Evolutionary conservation across 345 rosid species (phyloP), one percentile per base, ranked within the genome.

Genomic region (Salix suchowensis): DNA sequence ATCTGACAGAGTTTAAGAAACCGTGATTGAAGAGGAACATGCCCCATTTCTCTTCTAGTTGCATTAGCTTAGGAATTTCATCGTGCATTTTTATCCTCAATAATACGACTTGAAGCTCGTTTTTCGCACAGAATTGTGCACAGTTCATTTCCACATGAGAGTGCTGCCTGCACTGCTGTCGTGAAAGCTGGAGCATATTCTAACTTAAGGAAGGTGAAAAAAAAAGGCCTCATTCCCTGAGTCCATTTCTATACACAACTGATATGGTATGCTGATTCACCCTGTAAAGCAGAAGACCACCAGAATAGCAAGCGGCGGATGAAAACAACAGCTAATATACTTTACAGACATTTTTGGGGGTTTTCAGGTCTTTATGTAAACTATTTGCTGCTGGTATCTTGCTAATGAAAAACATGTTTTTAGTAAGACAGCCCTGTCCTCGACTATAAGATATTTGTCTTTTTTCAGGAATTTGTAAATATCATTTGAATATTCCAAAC

Each of bases 1-100:
- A 83, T 78, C 74, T 81, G 67, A 79, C 87, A 24, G 87, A 84
- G 84, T 65, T 1, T 37, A 73, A 80, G 75, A 50, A 61, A 26
- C 66, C 5, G 12, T 44, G 66, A 55, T 65, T 28, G 64, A 65
- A 24, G 52, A 14, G 65, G 69, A 36, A 66, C 64, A 67, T 65
- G 80, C 66, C 68, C 52, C 75, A 70, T 73, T 75, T 58, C 4
- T 19, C 36, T 2, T 71, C 5, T 67, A 72, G 73, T 44, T 68
- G 26, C 42, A 39, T 37, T 26, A 67, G 81, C 73, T 37, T 71
- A 74, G 46, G 83, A 76, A 68, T 74, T 65, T 75, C 37, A 12
- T 28, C 65, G 3, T 76, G 66, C 82, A 67, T 77, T 71, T 72
- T 55, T 67, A 18, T 71, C 58, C n/a, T 76, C 67, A 73, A 76